Percentiles rank a stretch among this genome's conserved stretches.
These are phyloP conservation scores for Beauveria pseudobassiana DNA, from an alignment of 2,329 filamentous ascomycete species.

Conservation along the genomic window DNA sequence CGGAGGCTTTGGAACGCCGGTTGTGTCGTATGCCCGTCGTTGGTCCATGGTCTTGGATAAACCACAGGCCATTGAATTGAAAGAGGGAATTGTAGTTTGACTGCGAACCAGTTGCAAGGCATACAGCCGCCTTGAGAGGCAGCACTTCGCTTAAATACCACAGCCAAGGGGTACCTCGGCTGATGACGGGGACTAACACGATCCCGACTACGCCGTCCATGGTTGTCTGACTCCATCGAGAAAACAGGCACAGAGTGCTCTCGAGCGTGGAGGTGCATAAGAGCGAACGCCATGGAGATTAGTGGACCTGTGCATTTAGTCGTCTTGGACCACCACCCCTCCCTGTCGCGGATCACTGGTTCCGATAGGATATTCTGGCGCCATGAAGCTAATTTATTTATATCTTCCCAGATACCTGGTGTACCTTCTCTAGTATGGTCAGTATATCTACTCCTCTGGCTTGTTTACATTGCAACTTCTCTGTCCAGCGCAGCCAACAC, in stretches of 20 bases:
- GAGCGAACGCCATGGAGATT: too few species aligned
- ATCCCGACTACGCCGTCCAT: background rate
- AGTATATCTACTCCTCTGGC: too few species aligned
- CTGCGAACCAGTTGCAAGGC: background rate
- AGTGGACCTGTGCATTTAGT: too few species aligned
- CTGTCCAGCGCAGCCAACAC: too few species aligned
- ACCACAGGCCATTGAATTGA: background rate
- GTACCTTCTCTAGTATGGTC: too few species aligned
- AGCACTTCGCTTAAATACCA: background rate
- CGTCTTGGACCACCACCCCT: too few species aligned
- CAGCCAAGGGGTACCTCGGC: background rate
- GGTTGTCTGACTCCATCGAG: background rate
- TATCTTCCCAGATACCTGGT: too few species aligned
- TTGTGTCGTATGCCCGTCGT: background rate
- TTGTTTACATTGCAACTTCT: too few species aligned
- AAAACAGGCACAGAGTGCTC: too few species aligned
- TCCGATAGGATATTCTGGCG: too few species aligned
- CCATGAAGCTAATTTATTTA: too few species aligned
- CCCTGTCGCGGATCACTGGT: too few species aligned
- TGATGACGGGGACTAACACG: background rate
- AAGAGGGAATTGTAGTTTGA: background rate
- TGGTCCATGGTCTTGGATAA: background rate
- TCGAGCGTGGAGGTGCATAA: background rate
- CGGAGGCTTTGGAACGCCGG: background rate
- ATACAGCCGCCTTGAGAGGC: background rate